phyloP scores from a whole-genome alignment of 108 stramenopile species.

The Cylindrotheca fusiformis region DNA sequence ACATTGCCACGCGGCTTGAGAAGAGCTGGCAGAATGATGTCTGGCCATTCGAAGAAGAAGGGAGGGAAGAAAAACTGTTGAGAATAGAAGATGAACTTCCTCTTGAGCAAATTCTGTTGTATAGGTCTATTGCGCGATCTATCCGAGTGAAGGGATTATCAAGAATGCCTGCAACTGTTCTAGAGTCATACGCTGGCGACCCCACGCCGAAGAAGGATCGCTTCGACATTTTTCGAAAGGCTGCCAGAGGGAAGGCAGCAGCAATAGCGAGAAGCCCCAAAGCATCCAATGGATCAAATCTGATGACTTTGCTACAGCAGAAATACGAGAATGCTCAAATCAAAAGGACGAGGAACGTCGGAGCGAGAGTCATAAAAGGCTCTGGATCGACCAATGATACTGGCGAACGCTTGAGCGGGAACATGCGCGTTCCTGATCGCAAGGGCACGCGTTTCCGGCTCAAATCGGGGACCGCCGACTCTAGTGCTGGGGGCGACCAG shows the following conservation, averaged over 20 bases:
- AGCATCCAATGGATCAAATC: neutral
- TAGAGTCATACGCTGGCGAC: constrained; percentile 9
- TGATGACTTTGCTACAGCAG: neutral
- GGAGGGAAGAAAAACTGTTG: constrained; percentile 30
- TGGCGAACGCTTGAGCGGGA: neutral
- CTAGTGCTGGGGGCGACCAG: neutral
- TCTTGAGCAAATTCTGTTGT: constrained; percentile 72
- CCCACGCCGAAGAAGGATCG: neutral
- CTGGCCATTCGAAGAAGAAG: constrained; percentile 17
- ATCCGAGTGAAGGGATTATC: constrained; percentile 37
- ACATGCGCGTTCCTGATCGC: neutral
- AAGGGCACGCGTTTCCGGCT: no score
- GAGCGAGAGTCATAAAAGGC: neutral
- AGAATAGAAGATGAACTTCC: constrained; percentile 63
- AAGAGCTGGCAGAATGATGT: constrained; percentile 4
- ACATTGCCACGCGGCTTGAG: constrained; percentile 39
- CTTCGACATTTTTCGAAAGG: neutral
- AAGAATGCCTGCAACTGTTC: constrained; percentile 30
- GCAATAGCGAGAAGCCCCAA: neutral
- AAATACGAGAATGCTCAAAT: neutral
- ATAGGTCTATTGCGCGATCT: constrained; percentile 48
- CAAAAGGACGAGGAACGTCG: neutral
- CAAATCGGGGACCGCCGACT: neutral
- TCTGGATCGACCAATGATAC: neutral
- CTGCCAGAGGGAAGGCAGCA: neutral